A percentile compares a stretch with the other conserved stretches of the same genome.
phyloP scores from a whole-genome alignment of 495 filamentous ascomycete species.

The Staphylotrichum longicolle region DNA sequence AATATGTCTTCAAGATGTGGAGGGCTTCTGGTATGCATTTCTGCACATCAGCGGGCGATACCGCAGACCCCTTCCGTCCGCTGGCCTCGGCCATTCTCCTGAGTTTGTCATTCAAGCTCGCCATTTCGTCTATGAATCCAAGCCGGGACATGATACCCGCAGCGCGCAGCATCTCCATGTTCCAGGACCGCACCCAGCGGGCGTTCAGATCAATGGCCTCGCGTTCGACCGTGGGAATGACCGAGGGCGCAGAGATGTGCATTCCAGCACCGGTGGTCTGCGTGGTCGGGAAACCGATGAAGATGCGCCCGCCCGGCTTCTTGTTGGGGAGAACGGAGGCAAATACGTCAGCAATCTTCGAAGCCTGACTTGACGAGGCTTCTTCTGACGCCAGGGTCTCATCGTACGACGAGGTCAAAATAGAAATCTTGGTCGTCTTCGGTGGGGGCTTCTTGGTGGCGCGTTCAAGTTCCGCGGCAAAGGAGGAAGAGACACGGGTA shows the following conservation, averaged over 20 bases:
- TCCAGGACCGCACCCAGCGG: slow-evolving; percentile 90
- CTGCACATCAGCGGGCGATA: slow-evolving; percentile 56
- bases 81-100: slow-evolving; percentile 44
- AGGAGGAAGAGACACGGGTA: slow-evolving; percentile 62
- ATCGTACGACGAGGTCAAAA: slow-evolving; percentile 88
- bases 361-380: slow-evolving; percentile 42
- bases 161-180: slow-evolving; percentile 87
- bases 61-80: slow-evolving; percentile 44
- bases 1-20: slow-evolving; percentile 77
- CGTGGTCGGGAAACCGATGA: slow-evolving; percentile 95
- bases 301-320: slow-evolving; percentile 73
- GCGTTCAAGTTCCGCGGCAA: slow-evolving; percentile 85
- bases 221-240: slow-evolving; percentile 97
- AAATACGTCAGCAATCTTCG: slow-evolving; percentile 72
- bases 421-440: slow-evolving; percentile 74
- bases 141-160: slow-evolving; percentile 88
- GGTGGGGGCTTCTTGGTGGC: slow-evolving; percentile 97
- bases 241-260: slow-evolving; percentile 96
- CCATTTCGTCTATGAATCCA: slow-evolving; percentile 83
- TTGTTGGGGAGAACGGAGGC: slow-evolving; percentile 85
- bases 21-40: slow-evolving; percentile 73
- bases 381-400: slow-evolving; percentile 65
- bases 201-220: slow-evolving; percentile 97
- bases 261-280: slow-evolving; percentile 93
- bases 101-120: slow-evolving; percentile 60